Evolutionary conservation across 495 filamentous ascomycete species (phyloP), one percentile per base, ranked within the genome.

Genomic region (Ramalina peruviana): DNA sequence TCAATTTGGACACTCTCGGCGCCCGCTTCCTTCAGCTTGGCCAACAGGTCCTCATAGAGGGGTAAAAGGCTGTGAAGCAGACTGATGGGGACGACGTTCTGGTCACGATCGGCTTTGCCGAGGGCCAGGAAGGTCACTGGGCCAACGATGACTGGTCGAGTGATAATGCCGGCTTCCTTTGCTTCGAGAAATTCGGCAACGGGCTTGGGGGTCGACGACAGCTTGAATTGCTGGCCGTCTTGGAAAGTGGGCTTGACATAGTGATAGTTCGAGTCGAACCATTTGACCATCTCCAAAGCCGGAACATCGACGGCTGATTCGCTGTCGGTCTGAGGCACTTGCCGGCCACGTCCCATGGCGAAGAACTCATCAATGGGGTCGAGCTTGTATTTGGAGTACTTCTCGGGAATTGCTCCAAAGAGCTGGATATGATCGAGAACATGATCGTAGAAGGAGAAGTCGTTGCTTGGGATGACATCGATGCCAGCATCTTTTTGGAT

Each of bases 211-310:
- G 85, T 78, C 51, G 76, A 64, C 54, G 74, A 70, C 47, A 98
- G 86, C 68, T 85, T 85, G 82, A 97, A 98, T 55, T 75, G 79
- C 79, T 98, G 92, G 75, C 84, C 82, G 71, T 96, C 83, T 69
- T 94, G 85, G 50, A 98, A 78, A 52, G 92, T 95, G 51, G 92
- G 92, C 80, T 96, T 96, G 70, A 97, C 92, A 73, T 97, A 97
- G 78, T 98, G 92, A 80, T 98, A 98, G 82, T 98, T 98, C 57
- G 87, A 94, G 77, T 98, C 92, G 67, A 98, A 98, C 92, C 93
- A 98, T 74, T 98, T 98, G 48, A 98, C 92, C 92, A 98, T 98
- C 76, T 98, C 92, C 66, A 97, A 74, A 61, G 73, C 74, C 43
- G 90, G 89, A 59, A 98, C 92, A 72, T 98, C 92, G 56, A 98